A percentile compares a stretch with the other conserved stretches of the same genome.
Evolutionary conservation across 192 early-diverging fungal species (phyloP).

Genomic region (Gigaspora rosea): DNA sequence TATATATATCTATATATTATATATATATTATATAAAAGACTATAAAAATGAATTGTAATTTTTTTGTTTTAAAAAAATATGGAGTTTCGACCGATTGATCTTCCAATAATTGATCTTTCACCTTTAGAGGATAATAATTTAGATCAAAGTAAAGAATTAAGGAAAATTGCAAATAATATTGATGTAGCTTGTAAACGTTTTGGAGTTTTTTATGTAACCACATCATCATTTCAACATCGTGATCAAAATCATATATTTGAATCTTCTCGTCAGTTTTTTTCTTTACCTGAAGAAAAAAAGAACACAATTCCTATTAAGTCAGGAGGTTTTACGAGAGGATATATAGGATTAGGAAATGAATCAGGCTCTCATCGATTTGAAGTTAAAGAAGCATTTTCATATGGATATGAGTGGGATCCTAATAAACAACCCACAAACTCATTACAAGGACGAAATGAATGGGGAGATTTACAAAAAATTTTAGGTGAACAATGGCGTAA

Average conservation of each 20-base stretch:
- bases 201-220: conserved; percentile 47
- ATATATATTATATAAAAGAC: no score
- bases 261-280: conserved; percentile 39
- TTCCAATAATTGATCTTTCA: conserved; percentile 44
- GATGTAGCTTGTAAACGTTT: conserved; percentile 36
- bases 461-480: conserved; percentile 40
- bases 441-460: conserved; percentile 57
- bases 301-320: conserved; percentile 39
- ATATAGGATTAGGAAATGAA: conserved; percentile 46
- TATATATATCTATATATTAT: no score
- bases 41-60: no score
- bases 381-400: conserved; percentile 62
- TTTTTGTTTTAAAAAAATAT: no score
- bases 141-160: background rate
- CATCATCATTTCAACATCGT: conserved; percentile 28
- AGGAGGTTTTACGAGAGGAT: conserved; percentile 51
- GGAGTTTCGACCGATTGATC: background rate
- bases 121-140: conserved; percentile 15
- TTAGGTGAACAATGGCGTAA: conserved; percentile 24
- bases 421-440: conserved; percentile 39
- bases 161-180: conserved; percentile 33
- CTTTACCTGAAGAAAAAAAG: conserved; percentile 38
- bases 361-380: conserved; percentile 58
- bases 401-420: conserved; percentile 50
- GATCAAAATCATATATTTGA: conserved; percentile 31